phyloP scores from a whole-genome alignment of 345 rosid species.

The Sisymbrium altissimum region DNA sequence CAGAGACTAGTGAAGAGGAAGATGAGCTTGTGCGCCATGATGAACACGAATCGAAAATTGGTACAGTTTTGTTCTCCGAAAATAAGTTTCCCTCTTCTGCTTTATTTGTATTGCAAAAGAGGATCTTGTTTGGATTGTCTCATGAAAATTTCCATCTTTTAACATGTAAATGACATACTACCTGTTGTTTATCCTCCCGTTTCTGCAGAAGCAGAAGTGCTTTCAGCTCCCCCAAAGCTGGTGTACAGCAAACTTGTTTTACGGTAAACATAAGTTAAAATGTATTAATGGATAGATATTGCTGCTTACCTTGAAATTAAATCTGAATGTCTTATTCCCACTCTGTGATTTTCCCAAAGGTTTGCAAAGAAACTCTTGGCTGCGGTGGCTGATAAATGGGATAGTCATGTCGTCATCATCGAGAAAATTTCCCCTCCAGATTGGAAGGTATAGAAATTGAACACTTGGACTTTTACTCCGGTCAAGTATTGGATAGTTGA shows the following conservation, averaged over 20 bases:
- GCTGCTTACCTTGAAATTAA: conserved; percentile 2
- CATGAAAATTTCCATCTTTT: neutral
- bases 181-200: neutral
- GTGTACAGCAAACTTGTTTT: conserved; percentile 90
- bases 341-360: conserved; percentile 40
- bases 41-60: conserved; percentile 70
- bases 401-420: conserved; percentile 62
- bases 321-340: neutral
- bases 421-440: conserved; percentile 70
- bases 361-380: conserved; percentile 90
- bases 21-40: conserved; percentile 56
- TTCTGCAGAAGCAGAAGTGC: conserved; percentile 87
- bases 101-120: neutral
- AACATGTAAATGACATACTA: neutral
- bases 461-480: neutral
- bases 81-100: neutral
- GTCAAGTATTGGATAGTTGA: neutral
- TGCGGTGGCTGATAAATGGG: conserved; percentile 86
- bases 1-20: conserved; percentile 77
- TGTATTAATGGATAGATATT: neutral
- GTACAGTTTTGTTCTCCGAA: conserved; percentile 36
- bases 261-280: conserved; percentile 48
- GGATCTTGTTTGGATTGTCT: conserved; percentile 6
- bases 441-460: conserved; percentile 70
- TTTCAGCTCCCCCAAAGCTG: conserved; percentile 95